Percentiles rank a stretch among this genome's conserved stretches.
Conservation (phyloP, 257 asterid species). For the Verbena officinalis region DNA sequence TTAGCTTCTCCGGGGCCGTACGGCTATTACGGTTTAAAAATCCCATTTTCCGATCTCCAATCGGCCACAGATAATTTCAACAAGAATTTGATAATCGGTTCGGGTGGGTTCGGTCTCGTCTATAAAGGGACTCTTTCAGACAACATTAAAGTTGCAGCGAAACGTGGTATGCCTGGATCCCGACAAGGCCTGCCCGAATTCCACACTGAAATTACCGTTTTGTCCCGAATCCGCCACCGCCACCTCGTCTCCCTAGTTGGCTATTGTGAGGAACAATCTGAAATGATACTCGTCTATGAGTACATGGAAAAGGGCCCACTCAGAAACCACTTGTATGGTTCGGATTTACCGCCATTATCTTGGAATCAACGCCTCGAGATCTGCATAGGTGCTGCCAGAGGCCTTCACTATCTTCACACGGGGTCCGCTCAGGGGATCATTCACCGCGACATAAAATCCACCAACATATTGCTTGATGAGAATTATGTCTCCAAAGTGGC, state of each 20-base stretch:
- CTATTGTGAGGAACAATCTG: slow-evolving; percentile 72
- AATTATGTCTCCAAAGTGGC: slow-evolving; percentile 70
- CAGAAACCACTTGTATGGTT: slow-evolving; percentile 61
- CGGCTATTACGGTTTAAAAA: slow-evolving; percentile 56
- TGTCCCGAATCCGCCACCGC: slow-evolving; percentile 70
- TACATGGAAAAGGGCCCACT: slow-evolving; percentile 74
- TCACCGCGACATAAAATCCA: slow-evolving; percentile 76
- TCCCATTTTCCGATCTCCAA: slow-evolving; percentile 61
- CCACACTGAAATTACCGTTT: slow-evolving; percentile 65
- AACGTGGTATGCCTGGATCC: slow-evolving; percentile 67
- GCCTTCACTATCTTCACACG: slow-evolving; percentile 79
- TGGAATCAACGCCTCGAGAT: slow-evolving; percentile 84
- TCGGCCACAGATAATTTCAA: slow-evolving; percentile 65
- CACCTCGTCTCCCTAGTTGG: slow-evolving; percentile 80
- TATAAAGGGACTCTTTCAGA: slow-evolving; percentile 59
- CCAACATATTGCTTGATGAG: slow-evolving; percentile 70
- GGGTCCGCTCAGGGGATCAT: slow-evolving; percentile 83
- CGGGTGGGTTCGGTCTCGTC: slow-evolving; percentile 77
- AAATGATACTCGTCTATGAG: slow-evolving; percentile 82
- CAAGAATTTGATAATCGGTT: slow-evolving; percentile 57
- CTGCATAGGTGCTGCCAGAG: slow-evolving; percentile 91
- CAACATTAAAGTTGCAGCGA: slow-evolving; percentile 62
- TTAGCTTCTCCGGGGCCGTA: slow-evolving; percentile 55
- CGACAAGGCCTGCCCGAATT: slow-evolving; percentile 80
- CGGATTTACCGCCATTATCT: slow-evolving; percentile 45